Evolutionary conservation across 805 yeast species (phyloP).

Genomic region (Candida corydali): DNA sequence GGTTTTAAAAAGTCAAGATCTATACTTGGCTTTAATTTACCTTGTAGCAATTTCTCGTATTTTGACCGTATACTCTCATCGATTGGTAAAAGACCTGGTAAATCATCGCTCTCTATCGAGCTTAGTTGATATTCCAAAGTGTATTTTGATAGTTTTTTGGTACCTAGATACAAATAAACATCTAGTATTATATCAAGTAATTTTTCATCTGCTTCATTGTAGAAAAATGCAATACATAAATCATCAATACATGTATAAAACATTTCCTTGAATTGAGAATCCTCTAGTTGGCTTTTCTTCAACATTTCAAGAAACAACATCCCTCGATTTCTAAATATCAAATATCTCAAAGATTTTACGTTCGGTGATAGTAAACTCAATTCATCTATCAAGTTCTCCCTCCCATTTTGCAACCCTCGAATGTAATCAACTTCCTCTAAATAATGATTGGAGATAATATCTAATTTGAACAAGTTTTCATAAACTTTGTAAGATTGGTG

Average conservation of each 20-base stretch:
- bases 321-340: constrained; percentile 81
- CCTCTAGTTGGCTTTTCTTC: constrained; percentile 15
- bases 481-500: constrained; percentile 52
- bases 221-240: constrained; percentile 57
- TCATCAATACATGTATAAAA: constrained; percentile 56
- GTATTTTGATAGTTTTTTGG: constrained; percentile 47
- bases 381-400: constrained; percentile 30
- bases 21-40: not conserved
- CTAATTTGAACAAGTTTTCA: constrained; percentile 60
- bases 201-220: constrained; percentile 62
- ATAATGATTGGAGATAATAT: constrained; percentile 51
- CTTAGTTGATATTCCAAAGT: constrained; percentile 57
- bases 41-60: not conserved
- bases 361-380: constrained; percentile 56
- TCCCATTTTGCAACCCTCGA: constrained; percentile 38
- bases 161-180: constrained; percentile 47
- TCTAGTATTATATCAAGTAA: constrained; percentile 48
- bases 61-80: not conserved
- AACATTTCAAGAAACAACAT: constrained; percentile 52
- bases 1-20: constrained; percentile 25
- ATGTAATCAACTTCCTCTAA: constrained; percentile 35
- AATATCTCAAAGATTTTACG: constrained; percentile 66
- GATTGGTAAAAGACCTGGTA: constrained; percentile 24
- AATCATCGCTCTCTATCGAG: constrained; percentile 42
- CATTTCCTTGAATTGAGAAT: constrained; percentile 19